Base-by-base conservation (phyloP, 441 rosid species). In the Flueggea neowawraea region DNA sequence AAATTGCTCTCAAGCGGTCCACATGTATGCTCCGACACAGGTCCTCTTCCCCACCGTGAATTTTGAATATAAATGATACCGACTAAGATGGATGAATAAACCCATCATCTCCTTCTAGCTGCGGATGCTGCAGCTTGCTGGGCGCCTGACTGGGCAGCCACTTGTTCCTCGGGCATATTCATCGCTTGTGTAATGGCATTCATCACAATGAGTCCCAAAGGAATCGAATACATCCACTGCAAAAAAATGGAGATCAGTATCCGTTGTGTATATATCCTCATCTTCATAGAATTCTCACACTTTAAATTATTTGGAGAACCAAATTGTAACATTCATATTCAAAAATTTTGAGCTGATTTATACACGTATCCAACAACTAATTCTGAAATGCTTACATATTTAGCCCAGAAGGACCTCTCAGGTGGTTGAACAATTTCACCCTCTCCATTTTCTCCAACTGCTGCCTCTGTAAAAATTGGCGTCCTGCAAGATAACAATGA, bases 191-290 rank as follows among this genome's bases (percentile, higher is more conserved):
- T 91, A 50, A 89, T 32, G 15, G 91, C 97, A 70, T 95, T 95
- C 96, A 86, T 89, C 68, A 80, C 87, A 31, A 91, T 76, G 62
- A 95, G 89, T 62, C 96, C 97, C 54, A 91, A 83, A 6, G 99
- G 99, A 58, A 91, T 89, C 82, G 81, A 64, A 63, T 91, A 91
- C 97, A 95, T 95, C 97, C 97, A 95, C 97, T 91, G 87, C 62
- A 61, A 57, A 53, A 66, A 57, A 52, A 13, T 39, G 36, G 9
- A 15, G 13, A 33, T 55, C 15, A 31, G 5, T 16, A 1, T 22
- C 28, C 28, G 43, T 28, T 39, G 10, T 10, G 2, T 1, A 55
- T 31, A 13, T n/a, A n/a, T n/a, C n/a, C n/a, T 39, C 22, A 53
- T n/a, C 12, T 53, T 28, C 22, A 53, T 16, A 3, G 17, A 17